Evolutionary conservation across 768 basidiomycete genomes (phyloP), one percentile per base, ranked within the genome.

Genomic region (Dacryopinax primogenitus): DNA sequence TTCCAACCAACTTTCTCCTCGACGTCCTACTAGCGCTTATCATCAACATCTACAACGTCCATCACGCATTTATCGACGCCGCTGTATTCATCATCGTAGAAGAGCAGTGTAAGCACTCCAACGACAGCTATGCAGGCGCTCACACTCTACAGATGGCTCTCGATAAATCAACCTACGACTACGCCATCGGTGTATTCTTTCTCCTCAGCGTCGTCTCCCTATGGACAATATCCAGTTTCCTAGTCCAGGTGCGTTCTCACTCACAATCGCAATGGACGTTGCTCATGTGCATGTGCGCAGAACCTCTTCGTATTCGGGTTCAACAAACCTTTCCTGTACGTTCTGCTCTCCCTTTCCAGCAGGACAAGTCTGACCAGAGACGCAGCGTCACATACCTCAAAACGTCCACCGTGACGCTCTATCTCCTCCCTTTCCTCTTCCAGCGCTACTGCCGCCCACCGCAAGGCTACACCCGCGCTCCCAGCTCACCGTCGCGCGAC

Each of bases 171-270:
- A 58, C 26, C 9, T 58, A 58, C 51, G 32, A 81, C 66, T 85
- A 83, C 71, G 63, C 75, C 26, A 69, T 83, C 32, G 91, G 91
- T 63, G 84, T 92, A 63, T 76, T 77, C 30, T 77, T 92, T 44
- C 82, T 93, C 23, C 72, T 91, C 1, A 65, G 84, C 21, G 91
- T 94, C 62, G 90, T 92, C 36, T 67, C 90, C 35, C 80, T 96
- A 13, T 97, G 94, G 94, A 95, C 93, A 16, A 76, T 80, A 12
- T 88, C 87, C 58, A 94, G 87, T 74, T 95, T 93, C 71, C 78
- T 95, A 39, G 93, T 88, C 12, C 88, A 92, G 81, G 89, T 86
- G 69, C 44, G 67, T 18, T n/a, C 36, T 28, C 39, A 64, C 37
- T 51, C 37, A n/a, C 11, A n/a, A 11, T 39, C 37, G 11, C 11